These are phyloP conservation scores for Eucalyptus sp. DNA, from an alignment of 345 rosid genomes.

Conservation along the genomic window DNA sequence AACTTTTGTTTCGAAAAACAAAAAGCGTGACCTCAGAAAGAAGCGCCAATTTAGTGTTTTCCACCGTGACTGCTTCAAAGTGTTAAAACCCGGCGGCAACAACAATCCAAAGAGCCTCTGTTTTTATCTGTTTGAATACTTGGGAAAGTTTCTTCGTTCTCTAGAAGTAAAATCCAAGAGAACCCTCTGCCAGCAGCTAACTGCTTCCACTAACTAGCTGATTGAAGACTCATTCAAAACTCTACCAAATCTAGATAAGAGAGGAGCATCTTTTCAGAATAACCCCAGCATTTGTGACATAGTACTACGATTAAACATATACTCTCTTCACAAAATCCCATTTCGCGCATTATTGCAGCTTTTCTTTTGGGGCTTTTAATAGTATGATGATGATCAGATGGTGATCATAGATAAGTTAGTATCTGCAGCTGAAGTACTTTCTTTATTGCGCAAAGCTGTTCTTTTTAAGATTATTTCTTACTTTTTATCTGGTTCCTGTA, in stretches of 20 bases:
- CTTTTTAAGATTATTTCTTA: background rate
- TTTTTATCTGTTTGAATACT: background rate
- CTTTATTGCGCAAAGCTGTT: background rate
- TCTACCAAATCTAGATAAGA: constrained; percentile 21
- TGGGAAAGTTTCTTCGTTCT: constrained; percentile 2
- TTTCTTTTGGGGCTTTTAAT: background rate
- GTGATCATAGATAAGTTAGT: background rate
- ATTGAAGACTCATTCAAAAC: background rate
- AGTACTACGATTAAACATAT: background rate
- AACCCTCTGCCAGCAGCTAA: constrained; percentile 16
- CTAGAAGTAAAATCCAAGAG: constrained; percentile 13
- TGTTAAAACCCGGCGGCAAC: constrained; percentile 1
- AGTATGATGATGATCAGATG: background rate
- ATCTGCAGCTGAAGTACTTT: background rate
- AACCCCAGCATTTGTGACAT: background rate
- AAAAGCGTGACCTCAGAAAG: background rate
- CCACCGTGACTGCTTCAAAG: background rate
- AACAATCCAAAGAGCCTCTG: constrained; percentile 7
- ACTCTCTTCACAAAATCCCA: background rate
- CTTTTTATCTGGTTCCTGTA: background rate
- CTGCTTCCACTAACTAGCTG: constrained; percentile 27
- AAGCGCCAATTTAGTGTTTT: background rate
- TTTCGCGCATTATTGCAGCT: background rate
- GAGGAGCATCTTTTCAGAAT: background rate
- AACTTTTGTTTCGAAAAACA: background rate